Evolutionary conservation across 73 alveolate genomes (phyloP), one percentile per base, ranked within the genome.

Genomic region (Paraurostyla sp.): DNA sequence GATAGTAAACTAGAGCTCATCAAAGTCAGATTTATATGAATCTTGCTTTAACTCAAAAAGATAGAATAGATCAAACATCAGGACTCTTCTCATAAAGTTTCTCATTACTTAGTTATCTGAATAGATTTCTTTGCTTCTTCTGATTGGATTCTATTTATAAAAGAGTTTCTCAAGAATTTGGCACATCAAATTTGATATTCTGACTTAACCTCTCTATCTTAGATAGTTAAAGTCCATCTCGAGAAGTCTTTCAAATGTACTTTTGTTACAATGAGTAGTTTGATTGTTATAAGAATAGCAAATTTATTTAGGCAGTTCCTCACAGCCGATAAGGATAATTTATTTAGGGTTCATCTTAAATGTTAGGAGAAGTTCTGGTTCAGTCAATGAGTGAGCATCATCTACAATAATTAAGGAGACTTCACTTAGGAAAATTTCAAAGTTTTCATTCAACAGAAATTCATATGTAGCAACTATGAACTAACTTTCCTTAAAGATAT

Each of bases 61-160:
- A 35, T 51, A 78, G 20, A n/a, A 9, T 60, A 78, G 32, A 49
- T 78, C 89, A 20, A 78, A 52, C 45, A 78, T 3, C 11, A 78
- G 9, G 11, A 78, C 78, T 36, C 78, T 78, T 50, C 89, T 25
- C 76, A 78, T 78, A 27, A 54, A 36, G 36, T 78, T 78, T 25
- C 51, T 73, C 54, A 73, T 3, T 18, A 11, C 56, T 11, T 41
- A 46, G 9, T 22, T 7, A 4, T 75, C 60, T 15, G 20, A 46
- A 16, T 20, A 20, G 1, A 46, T n/a, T 13, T 48, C 7, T 29
- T 36, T 33, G 36, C 52, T 43, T 32, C 9, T 22, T 32, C 30
- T 3, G 4, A 30, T 22, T 23, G 71, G 50, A 23, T n/a, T 30
- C 16, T 73, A 25, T 33, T 73, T 50, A 50, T 73, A 52, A 40